These are phyloP conservation scores for Aspergillus diversus DNA, from an alignment of 495 filamentous ascomycete species.

Conservation along the genomic window DNA sequence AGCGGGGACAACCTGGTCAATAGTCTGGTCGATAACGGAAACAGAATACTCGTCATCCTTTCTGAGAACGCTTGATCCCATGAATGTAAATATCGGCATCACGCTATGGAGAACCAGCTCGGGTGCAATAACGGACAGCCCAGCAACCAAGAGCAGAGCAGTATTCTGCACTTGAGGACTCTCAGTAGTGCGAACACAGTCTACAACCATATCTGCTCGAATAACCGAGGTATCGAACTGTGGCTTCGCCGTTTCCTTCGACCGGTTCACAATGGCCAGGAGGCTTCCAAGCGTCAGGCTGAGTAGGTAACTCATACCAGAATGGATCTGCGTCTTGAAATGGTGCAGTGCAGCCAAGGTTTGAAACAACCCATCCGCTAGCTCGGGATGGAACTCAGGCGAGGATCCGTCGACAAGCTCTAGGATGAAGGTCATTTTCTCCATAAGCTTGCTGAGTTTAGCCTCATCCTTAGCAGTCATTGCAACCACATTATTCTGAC, in stretches of 20 bases:
- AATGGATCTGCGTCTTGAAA: conserved; percentile 69
- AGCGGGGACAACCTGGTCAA: conserved; percentile 86
- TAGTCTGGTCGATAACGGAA: conserved; percentile 82
- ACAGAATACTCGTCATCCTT: conserved; percentile 96
- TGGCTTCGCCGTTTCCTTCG: conserved; percentile 60
- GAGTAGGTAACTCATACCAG: conserved; percentile 85
- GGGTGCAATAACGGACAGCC: conserved; percentile 78
- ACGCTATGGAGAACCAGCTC: conserved; percentile 91
- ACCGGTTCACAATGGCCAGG: conserved; percentile 74
- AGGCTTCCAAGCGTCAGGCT: conserved; percentile 76
- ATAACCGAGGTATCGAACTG: conserved; percentile 75
- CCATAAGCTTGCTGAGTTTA: conserved; percentile 64
- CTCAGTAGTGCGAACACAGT: conserved; percentile 84
- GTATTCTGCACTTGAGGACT: conserved; percentile 91
- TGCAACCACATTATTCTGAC: conserved; percentile 59
- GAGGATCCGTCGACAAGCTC: conserved; percentile 81
- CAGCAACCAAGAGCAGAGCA: conserved; percentile 85
- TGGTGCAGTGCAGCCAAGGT: conserved; percentile 82
- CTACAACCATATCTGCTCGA: conserved; percentile 83
- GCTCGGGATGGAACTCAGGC: conserved; percentile 68
- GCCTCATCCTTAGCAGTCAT: conserved; percentile 49
- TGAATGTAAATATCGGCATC: conserved; percentile 99
- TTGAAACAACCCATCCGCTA: conserved; percentile 79
- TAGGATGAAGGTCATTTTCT: conserved; percentile 81
- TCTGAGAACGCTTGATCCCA: conserved; percentile 83